A percentile compares a stretch with the other conserved stretches of the same genome.
Conservation (phyloP, 139 green algal species). For the Chlorella vulgaris region DNA sequence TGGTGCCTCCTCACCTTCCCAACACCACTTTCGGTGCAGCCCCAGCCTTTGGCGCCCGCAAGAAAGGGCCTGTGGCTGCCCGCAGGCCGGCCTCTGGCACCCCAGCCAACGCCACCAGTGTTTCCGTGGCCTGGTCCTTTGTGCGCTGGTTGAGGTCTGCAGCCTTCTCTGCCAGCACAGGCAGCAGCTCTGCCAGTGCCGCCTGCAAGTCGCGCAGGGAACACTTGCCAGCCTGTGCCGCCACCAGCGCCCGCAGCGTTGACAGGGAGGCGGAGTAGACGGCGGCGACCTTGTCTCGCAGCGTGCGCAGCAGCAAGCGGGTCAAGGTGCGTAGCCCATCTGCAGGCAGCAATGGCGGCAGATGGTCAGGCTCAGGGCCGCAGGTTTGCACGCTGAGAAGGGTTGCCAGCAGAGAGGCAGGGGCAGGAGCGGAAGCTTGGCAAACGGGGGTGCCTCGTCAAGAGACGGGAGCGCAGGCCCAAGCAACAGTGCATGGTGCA, state of each 20-base stretch:
- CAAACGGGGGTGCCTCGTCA: too few species aligned
- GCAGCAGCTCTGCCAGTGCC: constrained; percentile 57
- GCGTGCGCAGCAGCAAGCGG: constrained; percentile 2
- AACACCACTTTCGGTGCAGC: constrained; percentile 75
- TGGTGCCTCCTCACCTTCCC: constrained; percentile 48
- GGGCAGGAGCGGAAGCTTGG: too few species aligned
- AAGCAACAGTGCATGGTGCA: too few species aligned
- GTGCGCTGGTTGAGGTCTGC: constrained; percentile 71
- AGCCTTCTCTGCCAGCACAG: constrained; percentile 79
- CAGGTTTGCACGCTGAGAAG: neutral
- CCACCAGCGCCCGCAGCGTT: constrained; percentile 51
- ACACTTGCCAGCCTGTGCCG: constrained; percentile 33
- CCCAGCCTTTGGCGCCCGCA: constrained; percentile 73
- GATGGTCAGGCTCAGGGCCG: neutral
- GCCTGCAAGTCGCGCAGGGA: constrained; percentile 35
- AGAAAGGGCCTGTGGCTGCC: constrained; percentile 41
- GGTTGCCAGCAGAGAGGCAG: too few species aligned
- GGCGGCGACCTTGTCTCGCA: constrained; percentile 66
- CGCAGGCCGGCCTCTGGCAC: constrained; percentile 49
- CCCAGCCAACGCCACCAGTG: constrained; percentile 57
- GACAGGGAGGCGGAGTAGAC: constrained; percentile 54
- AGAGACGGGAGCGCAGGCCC: too few species aligned
- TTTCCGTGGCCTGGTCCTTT: constrained; percentile 46
- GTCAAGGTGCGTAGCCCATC: constrained; percentile 39
- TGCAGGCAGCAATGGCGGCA: neutral